A percentile compares a stretch with the other conserved stretches of the same genome.
phyloP scores from a whole-genome alignment of 2,329 filamentous ascomycete genomes.

The Ophiostoma tasmaniense region DNA sequence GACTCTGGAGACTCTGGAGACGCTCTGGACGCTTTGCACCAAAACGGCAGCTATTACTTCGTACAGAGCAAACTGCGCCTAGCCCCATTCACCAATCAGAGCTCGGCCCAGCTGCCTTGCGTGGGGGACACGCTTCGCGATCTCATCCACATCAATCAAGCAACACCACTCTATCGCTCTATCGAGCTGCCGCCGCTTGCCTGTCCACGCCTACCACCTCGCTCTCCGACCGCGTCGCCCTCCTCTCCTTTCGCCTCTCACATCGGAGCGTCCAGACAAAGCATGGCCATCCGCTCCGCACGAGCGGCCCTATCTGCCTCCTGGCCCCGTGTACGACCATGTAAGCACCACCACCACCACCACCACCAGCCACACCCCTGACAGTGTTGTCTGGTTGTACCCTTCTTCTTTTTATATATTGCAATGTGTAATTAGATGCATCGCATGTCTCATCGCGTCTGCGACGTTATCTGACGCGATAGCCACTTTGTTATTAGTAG shows the following conservation, averaged over 20 bases:
- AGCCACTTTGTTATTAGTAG: background rate
- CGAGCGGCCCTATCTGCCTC: conserved; percentile 15
- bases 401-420: background rate
- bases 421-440: background rate
- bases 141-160: background rate
- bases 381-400: background rate
- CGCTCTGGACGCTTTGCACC: background rate
- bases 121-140: background rate
- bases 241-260: background rate
- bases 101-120: background rate
- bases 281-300: conserved; percentile 15
- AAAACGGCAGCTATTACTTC: background rate
- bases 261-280: background rate
- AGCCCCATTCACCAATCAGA: background rate
- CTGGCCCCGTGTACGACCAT: conserved; percentile 11
- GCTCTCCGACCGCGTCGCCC: background rate
- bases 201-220: background rate
- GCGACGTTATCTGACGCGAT: background rate
- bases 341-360: conserved; percentile 11
- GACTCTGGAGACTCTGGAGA: background rate
- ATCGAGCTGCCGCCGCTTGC: background rate
- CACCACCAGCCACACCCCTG: background rate
- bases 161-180: background rate
- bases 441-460: background rate
- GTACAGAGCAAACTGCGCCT: too few species aligned